Evolutionary conservation across 306 rosid species (phyloP), one percentile per base, ranked within the genome.

Genomic region (Corylus heterophylla): DNA sequence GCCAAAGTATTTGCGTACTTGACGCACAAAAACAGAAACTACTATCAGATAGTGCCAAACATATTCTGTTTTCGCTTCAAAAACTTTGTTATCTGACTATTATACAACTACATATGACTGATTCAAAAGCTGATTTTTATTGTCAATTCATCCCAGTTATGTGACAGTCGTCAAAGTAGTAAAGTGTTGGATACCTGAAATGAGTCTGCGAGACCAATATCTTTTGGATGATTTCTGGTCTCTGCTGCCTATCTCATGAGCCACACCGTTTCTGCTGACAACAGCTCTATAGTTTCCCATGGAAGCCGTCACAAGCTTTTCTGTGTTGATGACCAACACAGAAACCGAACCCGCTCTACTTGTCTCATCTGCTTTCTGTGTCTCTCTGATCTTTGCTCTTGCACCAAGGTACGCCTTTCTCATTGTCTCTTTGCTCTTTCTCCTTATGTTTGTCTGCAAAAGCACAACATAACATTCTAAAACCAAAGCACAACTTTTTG

Each of bases 261-360:
- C 97, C 9, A 85, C 76, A 42, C 98, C 98, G 82, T 91, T 83
- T 89, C 87, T 92, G 74, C 96, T 92, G 25, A 95, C 75, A 73
- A 95, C 91, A 78, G 89, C 89, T 79, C 87, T 87, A 31, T 89
- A 95, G 59, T 89, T 84, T 35, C 98, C 98, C 85, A 89, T 87
- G 83, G 77, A 84, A 27, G 92, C 92, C 39, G 90, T 80, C 42
- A 92, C 96, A 58, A 95, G 90, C 83, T 79, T 92, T 69, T 91
- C 92, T 44, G 95, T 97, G 69, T 89, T 80, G 51, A 92, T 89
- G 22, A 94, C 83, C 80, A 92, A 83, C 4, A 64, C 97, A 35
- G 93, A 89, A 71, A 86, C 91, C 20, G 95, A 89, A 17, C 97
- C 85, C 17, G 78, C 82, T 75, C 69, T 76, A 66, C 69, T 10